These are phyloP conservation scores for Boletus bicolor DNA, from an alignment of 768 basidiomycete genomes.

Conservation along the genomic window DNA sequence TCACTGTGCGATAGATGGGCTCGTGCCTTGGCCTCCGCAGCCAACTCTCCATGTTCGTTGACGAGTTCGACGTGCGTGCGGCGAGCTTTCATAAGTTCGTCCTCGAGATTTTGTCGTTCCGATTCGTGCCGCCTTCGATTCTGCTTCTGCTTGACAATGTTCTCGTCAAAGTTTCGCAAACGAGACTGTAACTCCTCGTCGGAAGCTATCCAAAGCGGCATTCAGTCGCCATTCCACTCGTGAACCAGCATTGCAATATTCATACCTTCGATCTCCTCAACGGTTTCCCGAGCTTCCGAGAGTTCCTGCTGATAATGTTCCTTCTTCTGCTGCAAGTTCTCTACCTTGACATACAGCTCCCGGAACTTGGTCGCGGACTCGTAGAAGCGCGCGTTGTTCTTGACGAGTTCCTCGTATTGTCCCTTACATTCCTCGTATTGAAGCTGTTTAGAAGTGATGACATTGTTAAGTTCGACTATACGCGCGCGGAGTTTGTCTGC, in stretches of 20 bases:
- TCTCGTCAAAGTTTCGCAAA: conserved; percentile 56
- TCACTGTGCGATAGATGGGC: neutral
- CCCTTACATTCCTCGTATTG: conserved; percentile 70
- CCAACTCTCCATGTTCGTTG: conserved; percentile 62
- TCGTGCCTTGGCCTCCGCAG: conserved; percentile 70
- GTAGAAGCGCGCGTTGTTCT: conserved; percentile 74
- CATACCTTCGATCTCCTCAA: conserved; percentile 64
- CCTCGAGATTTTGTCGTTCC: conserved; percentile 61
- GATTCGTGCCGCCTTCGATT: conserved; percentile 45
- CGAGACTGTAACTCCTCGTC: conserved; percentile 67
- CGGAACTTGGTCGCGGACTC: conserved; percentile 83
- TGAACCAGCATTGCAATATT: neutral
- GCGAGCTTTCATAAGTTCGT: conserved; percentile 49
- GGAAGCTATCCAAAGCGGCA: conserved; percentile 44
- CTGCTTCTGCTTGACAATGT: conserved; percentile 50
- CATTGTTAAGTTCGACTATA: conserved; percentile 54
- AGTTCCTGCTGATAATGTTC: conserved; percentile 60
- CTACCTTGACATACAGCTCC: conserved; percentile 73
- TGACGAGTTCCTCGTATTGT: conserved; percentile 60
- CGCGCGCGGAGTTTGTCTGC: conserved; percentile 78
- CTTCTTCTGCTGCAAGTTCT: conserved; percentile 60
- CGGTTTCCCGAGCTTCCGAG: conserved; percentile 55
- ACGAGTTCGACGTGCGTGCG: conserved; percentile 54
- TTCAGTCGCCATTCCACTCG: neutral
- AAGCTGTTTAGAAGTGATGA: conserved; percentile 67